Base-by-base conservation (phyloP, 2,329 filamentous ascomycete genomes). In the Sarocladiaceae sp. region DNA sequence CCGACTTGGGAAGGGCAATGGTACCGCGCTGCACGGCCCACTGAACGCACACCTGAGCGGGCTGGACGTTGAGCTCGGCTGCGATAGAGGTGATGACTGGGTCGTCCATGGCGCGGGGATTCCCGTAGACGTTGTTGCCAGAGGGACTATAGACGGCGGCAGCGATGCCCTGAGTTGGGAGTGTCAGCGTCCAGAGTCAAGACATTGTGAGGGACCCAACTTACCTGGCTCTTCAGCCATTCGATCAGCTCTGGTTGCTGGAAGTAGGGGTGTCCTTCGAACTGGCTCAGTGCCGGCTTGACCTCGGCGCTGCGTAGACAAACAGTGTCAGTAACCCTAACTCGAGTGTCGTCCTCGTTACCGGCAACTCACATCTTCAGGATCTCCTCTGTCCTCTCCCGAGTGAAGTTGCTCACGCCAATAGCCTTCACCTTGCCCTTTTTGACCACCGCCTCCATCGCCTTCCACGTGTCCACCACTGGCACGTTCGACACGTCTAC, bases 1-100 rank as follows among this genome's bases (percentile, higher is more conserved):
- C 80, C 64, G 78, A 83, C 75, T 86, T 86, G 54, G 82, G 81
- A 48, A 86, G 68, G 31, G 85, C 82, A 31, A 77, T 72, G 58
- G 83, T 84, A 47, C 82, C 81, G 43, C 82, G 72, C 46, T 73
- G 72, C 33, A 85, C 61, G 45, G 80, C 82, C 81, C 82, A 85
- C 33, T 53, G 52, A 46, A 79, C 68, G 6, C 79, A 61, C 6
- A 79, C 55, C 48, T 74, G 69, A 1, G 73, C 74, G 2, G 73
- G 70, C 40, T 73, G 69, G 53, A 74, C 70, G 19, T 64, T 67
- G 19, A 76, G 60, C 27, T 69, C 63, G 48, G 74, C 68, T 26
- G 76, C 78, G 33, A 80, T 65, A 34, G 69, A 66, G 49, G 72
- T 65, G 41, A 82, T 63, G 27, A 63, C 64, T 3, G 66, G 60